Conservation (phyloP, 2,329 filamentous ascomycete species). For the Aspergillus sojae region DNA sequence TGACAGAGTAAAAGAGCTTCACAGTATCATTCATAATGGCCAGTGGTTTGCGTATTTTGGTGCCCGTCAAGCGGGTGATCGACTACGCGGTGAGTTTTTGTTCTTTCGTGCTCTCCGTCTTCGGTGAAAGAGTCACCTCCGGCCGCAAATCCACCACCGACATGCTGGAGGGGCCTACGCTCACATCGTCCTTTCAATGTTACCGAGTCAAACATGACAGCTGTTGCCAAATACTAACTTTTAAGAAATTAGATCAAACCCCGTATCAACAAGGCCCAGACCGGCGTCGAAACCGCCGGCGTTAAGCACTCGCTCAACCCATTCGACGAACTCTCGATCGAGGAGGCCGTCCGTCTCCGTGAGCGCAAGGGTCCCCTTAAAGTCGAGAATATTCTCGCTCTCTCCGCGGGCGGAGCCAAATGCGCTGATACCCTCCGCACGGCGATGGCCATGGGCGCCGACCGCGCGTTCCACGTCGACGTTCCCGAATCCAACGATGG, state of each 20-base stretch:
- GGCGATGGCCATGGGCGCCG: conserved; percentile 98
- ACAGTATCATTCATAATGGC: conserved; percentile 41
- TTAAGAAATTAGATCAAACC: conserved; percentile 61
- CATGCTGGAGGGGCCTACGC: neutral
- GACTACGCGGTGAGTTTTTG: conserved; percentile 72
- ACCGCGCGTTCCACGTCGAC: conserved; percentile 87
- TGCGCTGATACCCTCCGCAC: conserved; percentile 86
- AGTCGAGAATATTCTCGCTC: conserved; percentile 88
- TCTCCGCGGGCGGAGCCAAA: conserved; percentile 87
- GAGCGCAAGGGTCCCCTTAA: conserved; percentile 76
- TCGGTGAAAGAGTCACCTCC: conserved; percentile 20
- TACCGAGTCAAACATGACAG: neutral
- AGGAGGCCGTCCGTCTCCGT: conserved; percentile 92
- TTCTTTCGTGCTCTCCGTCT: conserved; percentile 19
- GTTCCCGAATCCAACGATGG: conserved; percentile 69
- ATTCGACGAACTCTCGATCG: conserved; percentile 96
- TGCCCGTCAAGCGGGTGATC: conserved; percentile 82
- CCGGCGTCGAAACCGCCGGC: conserved; percentile 85
- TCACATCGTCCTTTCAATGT: neutral
- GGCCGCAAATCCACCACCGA: neutral
- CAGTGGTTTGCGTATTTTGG: conserved; percentile 68
- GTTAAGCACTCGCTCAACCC: conserved; percentile 99
- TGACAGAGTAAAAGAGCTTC: conserved; percentile 4
- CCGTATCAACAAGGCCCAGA: conserved; percentile 71
- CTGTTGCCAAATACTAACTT: neutral